A percentile compares a stretch with the other conserved stretches of the same genome.
Conservation (phyloP, 2,329 filamentous ascomycete genomes). For the Penicillium sp. region DNA sequence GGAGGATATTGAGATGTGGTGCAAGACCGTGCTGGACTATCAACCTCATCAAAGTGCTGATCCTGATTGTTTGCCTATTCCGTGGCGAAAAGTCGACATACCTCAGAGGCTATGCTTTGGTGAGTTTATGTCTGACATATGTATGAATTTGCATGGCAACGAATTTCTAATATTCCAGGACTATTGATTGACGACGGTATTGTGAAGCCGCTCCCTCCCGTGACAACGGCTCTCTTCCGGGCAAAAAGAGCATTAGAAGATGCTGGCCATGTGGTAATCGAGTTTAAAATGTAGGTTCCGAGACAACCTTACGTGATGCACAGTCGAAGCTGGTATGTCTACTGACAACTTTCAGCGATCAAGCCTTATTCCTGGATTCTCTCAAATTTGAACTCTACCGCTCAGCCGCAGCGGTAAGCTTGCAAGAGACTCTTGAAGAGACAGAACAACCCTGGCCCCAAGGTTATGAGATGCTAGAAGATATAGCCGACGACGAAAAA, state of each 20-base stretch:
- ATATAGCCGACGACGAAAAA: neutral
- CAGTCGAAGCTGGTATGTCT: too few relatives aligned
- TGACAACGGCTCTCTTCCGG: neutral
- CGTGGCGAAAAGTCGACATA: neutral
- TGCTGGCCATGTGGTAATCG: neutral
- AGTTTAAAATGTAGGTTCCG: neutral
- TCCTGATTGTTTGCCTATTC: slow-evolving; percentile 5
- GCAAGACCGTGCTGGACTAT: neutral
- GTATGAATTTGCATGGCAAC: neutral
- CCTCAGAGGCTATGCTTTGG: slow-evolving; percentile 3
- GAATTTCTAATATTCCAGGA: neutral
- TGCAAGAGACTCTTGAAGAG: neutral
- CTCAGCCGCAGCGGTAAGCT: neutral
- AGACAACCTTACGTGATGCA: too few relatives aligned
- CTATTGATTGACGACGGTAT: slow-evolving; percentile 3
- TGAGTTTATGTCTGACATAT: neutral
- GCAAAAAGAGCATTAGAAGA: neutral
- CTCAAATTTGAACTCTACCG: neutral
- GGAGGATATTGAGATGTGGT: slow-evolving; percentile 1
- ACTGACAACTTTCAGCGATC: too few relatives aligned
- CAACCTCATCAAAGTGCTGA: neutral
- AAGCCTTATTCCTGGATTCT: slow-evolving; percentile 2
- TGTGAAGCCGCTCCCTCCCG: slow-evolving; percentile 2
- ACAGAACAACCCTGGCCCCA: neutral
- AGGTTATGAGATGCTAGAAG: neutral